A percentile compares a stretch with the other conserved stretches of the same genome.
These are phyloP conservation scores for Aurinia saxatilis DNA, from an alignment of 345 rosid species.

Conservation along the genomic window DNA sequence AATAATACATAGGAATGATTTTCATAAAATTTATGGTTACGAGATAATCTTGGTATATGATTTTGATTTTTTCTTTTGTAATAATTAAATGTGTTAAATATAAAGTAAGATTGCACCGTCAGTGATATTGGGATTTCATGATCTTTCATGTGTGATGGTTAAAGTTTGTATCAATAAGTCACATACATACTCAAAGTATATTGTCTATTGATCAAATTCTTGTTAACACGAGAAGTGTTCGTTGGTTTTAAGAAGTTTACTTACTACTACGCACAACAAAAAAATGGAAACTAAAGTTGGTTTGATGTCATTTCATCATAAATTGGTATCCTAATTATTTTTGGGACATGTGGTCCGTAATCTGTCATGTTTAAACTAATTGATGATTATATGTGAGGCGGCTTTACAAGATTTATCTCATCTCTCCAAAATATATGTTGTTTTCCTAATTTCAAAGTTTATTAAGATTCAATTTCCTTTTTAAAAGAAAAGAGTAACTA, in stretches of 20 bases:
- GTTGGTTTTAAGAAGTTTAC: no score
- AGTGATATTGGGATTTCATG: not conserved
- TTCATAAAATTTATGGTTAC: no score
- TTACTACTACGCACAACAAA: no score
- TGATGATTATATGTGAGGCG: conserved; percentile 6
- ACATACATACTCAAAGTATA: no score
- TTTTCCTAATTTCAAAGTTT: conserved; percentile 1
- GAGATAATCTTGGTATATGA: no score
- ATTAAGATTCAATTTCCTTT: not conserved
- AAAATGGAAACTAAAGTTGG: not conserved
- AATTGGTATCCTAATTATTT: not conserved
- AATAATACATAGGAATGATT: no score
- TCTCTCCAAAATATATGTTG: not conserved
- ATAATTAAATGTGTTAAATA: no score
- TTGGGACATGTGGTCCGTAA: conserved; percentile 17
- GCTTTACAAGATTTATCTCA: not conserved
- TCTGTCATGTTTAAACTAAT: conserved; percentile 10
- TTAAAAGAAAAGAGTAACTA: no score
- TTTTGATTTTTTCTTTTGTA: no score
- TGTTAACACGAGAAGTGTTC: not conserved
- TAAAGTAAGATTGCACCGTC: no score
- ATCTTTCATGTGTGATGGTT: not conserved
- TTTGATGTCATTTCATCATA: conserved; percentile 18
- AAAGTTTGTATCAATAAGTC: not conserved
- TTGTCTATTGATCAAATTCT: not conserved